Evolutionary conservation across 768 basidiomycete species (phyloP).

Genomic region (Collybiopsis confluens): DNA sequence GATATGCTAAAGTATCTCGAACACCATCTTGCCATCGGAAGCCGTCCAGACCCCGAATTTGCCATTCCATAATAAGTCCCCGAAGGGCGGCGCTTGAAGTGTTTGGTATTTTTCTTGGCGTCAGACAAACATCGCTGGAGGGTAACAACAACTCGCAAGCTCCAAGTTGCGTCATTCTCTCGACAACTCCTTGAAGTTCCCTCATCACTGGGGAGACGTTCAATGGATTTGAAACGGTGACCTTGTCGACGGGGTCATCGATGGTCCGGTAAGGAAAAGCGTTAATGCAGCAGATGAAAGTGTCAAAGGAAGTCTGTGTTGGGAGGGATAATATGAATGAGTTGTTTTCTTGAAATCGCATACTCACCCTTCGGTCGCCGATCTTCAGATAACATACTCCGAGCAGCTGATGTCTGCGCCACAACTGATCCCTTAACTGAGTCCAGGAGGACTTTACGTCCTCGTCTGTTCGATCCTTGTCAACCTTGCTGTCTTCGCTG

Average conservation of each 20-base stretch:
- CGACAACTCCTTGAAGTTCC: constrained; percentile 58
- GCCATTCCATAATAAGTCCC: constrained; percentile 60
- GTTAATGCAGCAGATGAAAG: constrained; percentile 47
- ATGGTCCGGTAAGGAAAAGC: constrained; percentile 52
- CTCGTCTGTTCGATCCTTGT: constrained; percentile 19
- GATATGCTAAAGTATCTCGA: constrained; percentile 27
- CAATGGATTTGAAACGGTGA: constrained; percentile 31
- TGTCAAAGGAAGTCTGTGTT: constrained; percentile 56
- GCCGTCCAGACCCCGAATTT: constrained; percentile 50
- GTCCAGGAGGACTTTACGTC: constrained; percentile 40
- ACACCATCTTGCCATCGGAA: constrained; percentile 58
- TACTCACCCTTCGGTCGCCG: constrained; percentile 67
- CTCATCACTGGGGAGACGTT: constrained; percentile 37
- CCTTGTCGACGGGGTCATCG: constrained; percentile 24
- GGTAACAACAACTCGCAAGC: constrained; percentile 61
- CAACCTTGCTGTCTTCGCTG: background rate
- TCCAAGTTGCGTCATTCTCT: constrained; percentile 63
- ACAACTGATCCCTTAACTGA: constrained; percentile 61
- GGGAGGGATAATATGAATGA: too few species aligned
- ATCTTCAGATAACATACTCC: constrained; percentile 76
- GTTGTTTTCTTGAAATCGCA: constrained; percentile 2
- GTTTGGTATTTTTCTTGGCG: constrained; percentile 10
- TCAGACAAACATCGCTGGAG: constrained; percentile 46
- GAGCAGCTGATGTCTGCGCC: constrained; percentile 76
- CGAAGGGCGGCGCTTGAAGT: constrained; percentile 26